These are phyloP conservation scores for Metrosideros polymorpha DNA, from an alignment of 441 rosid species.

Conservation along the genomic window DNA sequence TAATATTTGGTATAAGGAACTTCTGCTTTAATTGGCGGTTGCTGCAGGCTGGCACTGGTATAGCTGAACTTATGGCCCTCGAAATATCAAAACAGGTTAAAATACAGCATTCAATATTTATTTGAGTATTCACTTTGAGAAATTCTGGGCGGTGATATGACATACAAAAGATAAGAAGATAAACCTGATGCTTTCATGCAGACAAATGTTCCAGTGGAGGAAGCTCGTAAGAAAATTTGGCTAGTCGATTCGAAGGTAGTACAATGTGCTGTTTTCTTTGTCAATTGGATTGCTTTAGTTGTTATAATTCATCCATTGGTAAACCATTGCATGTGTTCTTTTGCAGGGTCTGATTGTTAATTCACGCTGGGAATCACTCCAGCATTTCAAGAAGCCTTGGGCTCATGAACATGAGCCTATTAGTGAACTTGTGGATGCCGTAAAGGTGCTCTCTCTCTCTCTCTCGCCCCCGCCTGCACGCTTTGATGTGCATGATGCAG, in stretches of 20 bases:
- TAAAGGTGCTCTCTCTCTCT: neutral
- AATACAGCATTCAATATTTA: neutral
- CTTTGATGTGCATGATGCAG: neutral
- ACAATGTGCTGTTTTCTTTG: neutral
- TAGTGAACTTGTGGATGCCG: conserved; percentile 5
- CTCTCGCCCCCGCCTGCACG: neutral
- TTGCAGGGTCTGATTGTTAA: conserved; percentile 4
- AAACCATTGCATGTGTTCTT: neutral
- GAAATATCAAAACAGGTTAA: conserved; percentile 9
- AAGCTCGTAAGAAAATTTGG: conserved; percentile 19
- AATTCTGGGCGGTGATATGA: neutral
- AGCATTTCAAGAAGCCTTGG: conserved; percentile 8
- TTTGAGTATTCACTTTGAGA: neutral
- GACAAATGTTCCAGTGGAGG: conserved; percentile 30
- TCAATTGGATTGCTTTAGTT: neutral
- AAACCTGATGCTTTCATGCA: conserved; percentile 15
- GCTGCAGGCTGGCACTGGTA: conserved; percentile 14
- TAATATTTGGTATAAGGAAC: neutral
- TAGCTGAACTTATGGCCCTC: conserved; percentile 15
- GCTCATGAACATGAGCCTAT: conserved; percentile 6
- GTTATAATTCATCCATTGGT: neutral
- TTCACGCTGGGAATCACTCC: conserved; percentile 4
- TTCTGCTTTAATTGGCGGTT: neutral
- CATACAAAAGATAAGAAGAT: neutral
- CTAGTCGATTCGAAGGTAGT: conserved; percentile 25